These are phyloP conservation scores for Sophora flavescens DNA, from an alignment of 306 rosid genomes.

Conservation along the genomic window DNA sequence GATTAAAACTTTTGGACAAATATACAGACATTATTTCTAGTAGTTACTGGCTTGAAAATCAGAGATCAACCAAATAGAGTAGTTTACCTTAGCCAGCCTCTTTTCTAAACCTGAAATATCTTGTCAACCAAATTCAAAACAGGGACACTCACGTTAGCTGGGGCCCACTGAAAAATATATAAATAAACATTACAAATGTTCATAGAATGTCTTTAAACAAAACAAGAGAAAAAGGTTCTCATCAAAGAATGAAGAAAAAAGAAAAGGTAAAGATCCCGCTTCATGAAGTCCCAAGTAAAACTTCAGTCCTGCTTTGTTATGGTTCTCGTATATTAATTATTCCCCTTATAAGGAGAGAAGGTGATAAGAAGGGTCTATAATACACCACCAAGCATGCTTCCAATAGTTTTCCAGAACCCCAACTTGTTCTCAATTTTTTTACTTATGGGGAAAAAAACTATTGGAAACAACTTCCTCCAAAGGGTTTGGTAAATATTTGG, in stretches of 20 bases:
- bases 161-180: slow-evolving; percentile 87
- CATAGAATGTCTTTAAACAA: slow-evolving; percentile 18
- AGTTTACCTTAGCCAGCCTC: slow-evolving; percentile 97
- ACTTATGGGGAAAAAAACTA: background rate
- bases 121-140: slow-evolving; percentile 94
- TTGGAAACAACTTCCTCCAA: slow-evolving; percentile 19
- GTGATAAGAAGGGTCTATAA: background rate
- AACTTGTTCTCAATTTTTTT: slow-evolving; percentile 29
- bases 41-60: slow-evolving; percentile 19
- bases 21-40: slow-evolving; percentile 24
- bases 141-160: slow-evolving; percentile 96
- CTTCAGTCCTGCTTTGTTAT: slow-evolving; percentile 9
- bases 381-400: slow-evolving; percentile 18
- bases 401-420: background rate
- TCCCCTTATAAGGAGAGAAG: slow-evolving; percentile 13
- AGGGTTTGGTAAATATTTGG: slow-evolving; percentile 12
- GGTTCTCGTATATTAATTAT: slow-evolving; percentile 16
- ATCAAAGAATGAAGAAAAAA: slow-evolving; percentile 10
- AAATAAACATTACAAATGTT: slow-evolving; percentile 36
- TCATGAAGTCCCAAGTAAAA: slow-evolving; percentile 4
- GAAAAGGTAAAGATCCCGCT: slow-evolving; percentile 11
- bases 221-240: background rate
- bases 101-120: slow-evolving; percentile 93
- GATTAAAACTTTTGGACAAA: slow-evolving; percentile 13
- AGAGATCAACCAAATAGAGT: slow-evolving; percentile 41